Evolutionary conservation across 106 monocot genomes (phyloP).

Genomic region (Gastrodia elata): DNA sequence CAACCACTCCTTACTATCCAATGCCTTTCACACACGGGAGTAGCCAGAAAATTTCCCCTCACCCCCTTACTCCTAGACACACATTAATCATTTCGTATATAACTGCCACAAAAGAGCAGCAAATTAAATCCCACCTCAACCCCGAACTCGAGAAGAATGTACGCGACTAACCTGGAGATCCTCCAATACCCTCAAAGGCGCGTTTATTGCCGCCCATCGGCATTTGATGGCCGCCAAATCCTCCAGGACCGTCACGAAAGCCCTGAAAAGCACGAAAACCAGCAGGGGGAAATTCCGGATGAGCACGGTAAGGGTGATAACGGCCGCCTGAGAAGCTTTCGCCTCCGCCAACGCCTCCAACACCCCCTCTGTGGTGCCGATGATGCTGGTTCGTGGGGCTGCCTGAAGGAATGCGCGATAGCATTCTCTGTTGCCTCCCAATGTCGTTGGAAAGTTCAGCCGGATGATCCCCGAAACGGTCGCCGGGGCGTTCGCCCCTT

Average conservation of each 20-base stretch:
- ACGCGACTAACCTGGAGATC: slow-evolving; percentile 18
- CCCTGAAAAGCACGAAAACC: slow-evolving; percentile 10
- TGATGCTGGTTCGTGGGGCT: slow-evolving; percentile 29
- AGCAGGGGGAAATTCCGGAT: slow-evolving; percentile 21
- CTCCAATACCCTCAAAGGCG: slow-evolving; percentile 26
- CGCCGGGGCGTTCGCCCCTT: slow-evolving; percentile 15
- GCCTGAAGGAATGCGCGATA: slow-evolving; percentile 54
- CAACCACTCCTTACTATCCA: too few species aligned
- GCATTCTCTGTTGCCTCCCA: slow-evolving; percentile 19
- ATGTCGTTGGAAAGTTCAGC: slow-evolving; percentile 22
- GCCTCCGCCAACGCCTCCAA: slow-evolving; percentile 8
- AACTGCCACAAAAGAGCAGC: neutral
- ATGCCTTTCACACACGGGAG: too few species aligned
- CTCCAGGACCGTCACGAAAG: slow-evolving; percentile 19
- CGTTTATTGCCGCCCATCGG: slow-evolving; percentile 27
- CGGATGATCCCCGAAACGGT: neutral
- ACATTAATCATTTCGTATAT: too few species aligned
- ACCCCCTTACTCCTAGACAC: too few species aligned
- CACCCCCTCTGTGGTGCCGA: slow-evolving; percentile 16
- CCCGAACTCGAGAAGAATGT: neutral
- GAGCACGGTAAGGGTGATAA: slow-evolving; percentile 48
- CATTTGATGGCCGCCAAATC: slow-evolving; percentile 21
- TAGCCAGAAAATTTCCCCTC: too few species aligned
- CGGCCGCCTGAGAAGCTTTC: slow-evolving; percentile 29
- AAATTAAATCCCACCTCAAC: neutral